A percentile compares a stretch with the other conserved stretches of the same genome.
Evolutionary conservation across 2,329 filamentous ascomycete genomes (phyloP).

Genomic region (Fusarium austroafricanum): DNA sequence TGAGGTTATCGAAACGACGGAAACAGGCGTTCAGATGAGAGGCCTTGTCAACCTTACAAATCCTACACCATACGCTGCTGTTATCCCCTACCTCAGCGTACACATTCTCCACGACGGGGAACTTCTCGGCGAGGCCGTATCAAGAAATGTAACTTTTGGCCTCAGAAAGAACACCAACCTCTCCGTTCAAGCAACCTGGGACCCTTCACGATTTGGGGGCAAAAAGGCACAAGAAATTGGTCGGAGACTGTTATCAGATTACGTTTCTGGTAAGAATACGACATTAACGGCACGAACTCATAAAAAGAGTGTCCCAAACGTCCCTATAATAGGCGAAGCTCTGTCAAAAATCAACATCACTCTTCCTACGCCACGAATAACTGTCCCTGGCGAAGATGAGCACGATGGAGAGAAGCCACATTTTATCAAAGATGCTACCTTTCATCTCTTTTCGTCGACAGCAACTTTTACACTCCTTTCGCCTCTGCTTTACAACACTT

Average conservation of each 20-base stretch:
- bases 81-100: slow-evolving; percentile 82
- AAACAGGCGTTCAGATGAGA: slow-evolving; percentile 75
- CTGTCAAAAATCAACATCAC: slow-evolving; percentile 79
- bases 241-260: slow-evolving; percentile 81
- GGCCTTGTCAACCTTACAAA: slow-evolving; percentile 87
- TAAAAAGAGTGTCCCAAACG: slow-evolving; percentile 75
- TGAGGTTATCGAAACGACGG: slow-evolving; percentile 77
- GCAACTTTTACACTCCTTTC: slow-evolving; percentile 87
- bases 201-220: slow-evolving; percentile 73
- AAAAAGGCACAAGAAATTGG: slow-evolving; percentile 70
- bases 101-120: slow-evolving; percentile 80
- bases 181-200: slow-evolving; percentile 77
- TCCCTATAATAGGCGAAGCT: slow-evolving; percentile 77
- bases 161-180: slow-evolving; percentile 80
- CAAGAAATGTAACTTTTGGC: slow-evolving; percentile 70
- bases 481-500: slow-evolving; percentile 76
- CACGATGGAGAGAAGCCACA: slow-evolving; percentile 55
- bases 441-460: slow-evolving; percentile 88
- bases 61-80: slow-evolving; percentile 85
- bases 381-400: slow-evolving; percentile 62
- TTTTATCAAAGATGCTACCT: slow-evolving; percentile 87
- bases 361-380: slow-evolving; percentile 76
- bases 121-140: slow-evolving; percentile 79
- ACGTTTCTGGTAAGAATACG: slow-evolving; percentile 88
- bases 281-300: slow-evolving; percentile 81